Evolutionary conservation across 2,329 filamentous ascomycete genomes (phyloP).

Genomic region (Penicillium sp.): DNA sequence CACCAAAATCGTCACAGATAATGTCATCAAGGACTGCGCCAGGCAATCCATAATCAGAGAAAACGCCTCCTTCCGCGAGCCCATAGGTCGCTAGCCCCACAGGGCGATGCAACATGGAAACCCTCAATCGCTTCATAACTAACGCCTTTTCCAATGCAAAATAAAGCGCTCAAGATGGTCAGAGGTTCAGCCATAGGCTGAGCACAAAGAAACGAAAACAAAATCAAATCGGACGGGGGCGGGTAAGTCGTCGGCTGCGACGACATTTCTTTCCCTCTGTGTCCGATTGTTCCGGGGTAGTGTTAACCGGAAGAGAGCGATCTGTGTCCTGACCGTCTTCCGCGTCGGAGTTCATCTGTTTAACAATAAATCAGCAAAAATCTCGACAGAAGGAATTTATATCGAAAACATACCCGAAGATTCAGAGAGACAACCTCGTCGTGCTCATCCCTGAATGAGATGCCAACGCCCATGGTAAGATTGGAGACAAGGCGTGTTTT

Average conservation of each 20-base stretch:
- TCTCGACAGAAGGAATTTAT: not conserved
- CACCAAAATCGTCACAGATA: conserved; percentile 10
- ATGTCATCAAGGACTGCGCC: conserved; percentile 19
- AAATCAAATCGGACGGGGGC: conserved; percentile 15
- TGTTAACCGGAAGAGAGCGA: not conserved
- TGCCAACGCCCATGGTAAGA: conserved; percentile 38
- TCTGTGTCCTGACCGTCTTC: conserved; percentile 17
- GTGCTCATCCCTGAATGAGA: conserved; percentile 38
- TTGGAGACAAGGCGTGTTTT: conserved; percentile 39
- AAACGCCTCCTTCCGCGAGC: conserved; percentile 18
- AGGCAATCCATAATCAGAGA: conserved; percentile 18
- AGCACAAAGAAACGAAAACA: not conserved
- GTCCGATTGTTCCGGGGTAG: conserved; percentile 12
- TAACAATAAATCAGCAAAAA: not conserved
- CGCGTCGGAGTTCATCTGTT: conserved; percentile 19
- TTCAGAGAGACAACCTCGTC: conserved; percentile 42
- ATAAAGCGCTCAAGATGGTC: conserved; percentile 21
- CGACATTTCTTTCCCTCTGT: conserved; percentile 10
- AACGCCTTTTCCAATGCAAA: conserved; percentile 26
- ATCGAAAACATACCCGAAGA: conserved; percentile 28
- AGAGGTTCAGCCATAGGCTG: conserved; percentile 9
- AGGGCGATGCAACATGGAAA: conserved; percentile 17
- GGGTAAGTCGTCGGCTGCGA: conserved; percentile 23
- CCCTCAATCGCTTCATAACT: conserved; percentile 14
- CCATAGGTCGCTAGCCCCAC: conserved; percentile 9